These are phyloP conservation scores for Fusarium palustre DNA, from an alignment of 2,329 filamentous ascomycete species.

Conservation along the genomic window DNA sequence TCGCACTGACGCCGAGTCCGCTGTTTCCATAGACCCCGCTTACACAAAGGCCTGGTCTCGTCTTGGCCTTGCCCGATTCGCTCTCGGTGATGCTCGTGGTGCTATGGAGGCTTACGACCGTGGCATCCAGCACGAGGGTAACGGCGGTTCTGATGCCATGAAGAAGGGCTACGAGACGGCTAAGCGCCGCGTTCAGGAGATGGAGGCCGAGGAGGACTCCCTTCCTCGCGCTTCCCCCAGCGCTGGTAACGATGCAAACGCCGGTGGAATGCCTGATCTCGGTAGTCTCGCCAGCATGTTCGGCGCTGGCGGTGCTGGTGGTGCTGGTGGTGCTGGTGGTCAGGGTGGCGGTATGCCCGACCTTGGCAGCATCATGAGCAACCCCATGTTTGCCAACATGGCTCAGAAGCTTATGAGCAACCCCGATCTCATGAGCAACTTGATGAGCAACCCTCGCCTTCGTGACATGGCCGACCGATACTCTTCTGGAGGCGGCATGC, in stretches of 20 bases:
- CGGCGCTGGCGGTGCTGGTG: conserved; percentile 68
- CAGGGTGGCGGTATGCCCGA: conserved; percentile 88
- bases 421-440: conserved; percentile 87
- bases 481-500: conserved; percentile 83
- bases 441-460: conserved; percentile 94
- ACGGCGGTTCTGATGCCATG: conserved; percentile 95
- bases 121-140: conserved; percentile 94
- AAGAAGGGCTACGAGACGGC: conserved; percentile 97
- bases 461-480: conserved; percentile 89
- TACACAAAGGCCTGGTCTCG: conserved; percentile 99
- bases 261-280: conserved; percentile 73
- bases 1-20: conserved; percentile 88
- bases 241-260: conserved; percentile 62
- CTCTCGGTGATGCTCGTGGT: conserved; percentile 88
- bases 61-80: conserved; percentile 90
- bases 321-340: conserved; percentile 67
- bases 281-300: conserved; percentile 78
- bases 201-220: conserved; percentile 63
- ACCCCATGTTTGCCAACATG: conserved; percentile 98
- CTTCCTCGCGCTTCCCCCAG: conserved; percentile 62
- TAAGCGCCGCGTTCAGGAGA: conserved; percentile 85
- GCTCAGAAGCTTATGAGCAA: conserved; percentile 98
- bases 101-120: conserved; percentile 94
- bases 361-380: conserved; percentile 88
- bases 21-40: conserved; percentile 85